Evolutionary conservation across 805 yeast species (phyloP), one percentile per base, ranked within the genome.

Genomic region (Kuraishia hungarica): DNA sequence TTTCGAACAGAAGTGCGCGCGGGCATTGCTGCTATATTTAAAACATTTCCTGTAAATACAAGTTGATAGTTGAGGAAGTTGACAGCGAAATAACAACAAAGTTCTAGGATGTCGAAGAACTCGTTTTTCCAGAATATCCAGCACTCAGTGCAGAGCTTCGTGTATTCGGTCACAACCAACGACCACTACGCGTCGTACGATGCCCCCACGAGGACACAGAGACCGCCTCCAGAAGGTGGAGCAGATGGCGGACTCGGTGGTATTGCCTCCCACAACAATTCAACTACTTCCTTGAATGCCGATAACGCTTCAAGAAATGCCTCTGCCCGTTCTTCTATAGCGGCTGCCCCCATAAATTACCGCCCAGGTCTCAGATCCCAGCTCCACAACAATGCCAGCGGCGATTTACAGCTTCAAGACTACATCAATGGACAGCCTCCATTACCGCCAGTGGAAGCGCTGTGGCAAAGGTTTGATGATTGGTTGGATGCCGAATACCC

Each of bases 381-480:
- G 60, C 46, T 67, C 62, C 66, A 39, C 60, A 62, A 19, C 67
- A 67, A 51, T 63, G 58, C 69, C 57, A 74, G 72, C 26, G 87
- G 82, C 50, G 96, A 96, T 51, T 85, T 87, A 24, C 71, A 75
- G 62, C 56, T 76, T 68, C 69, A 74, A 62, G 69, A 67, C 60
- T 64, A 72, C 53, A 62, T 68, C 17, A 62, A 72, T 46, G 83
- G 83, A 1, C 77, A 70, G 58, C 79, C 81, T 23, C 82, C 82
- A 20, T 64, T 77, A 53, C 82, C 82, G 19, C 83, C 93, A 54
- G 89, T 92, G 59, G 75, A 80, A 1, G 79, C 84, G 22, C 87
- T 97, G 13, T 93, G 98, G 98, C 80, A 87, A 59, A 92, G 92
- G 63, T 83, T 93, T 56, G 93, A 89, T 61, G 75, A 82, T 20